Base-by-base conservation (phyloP, 768 basidiomycete genomes). In the Mycena rosella region DNA sequence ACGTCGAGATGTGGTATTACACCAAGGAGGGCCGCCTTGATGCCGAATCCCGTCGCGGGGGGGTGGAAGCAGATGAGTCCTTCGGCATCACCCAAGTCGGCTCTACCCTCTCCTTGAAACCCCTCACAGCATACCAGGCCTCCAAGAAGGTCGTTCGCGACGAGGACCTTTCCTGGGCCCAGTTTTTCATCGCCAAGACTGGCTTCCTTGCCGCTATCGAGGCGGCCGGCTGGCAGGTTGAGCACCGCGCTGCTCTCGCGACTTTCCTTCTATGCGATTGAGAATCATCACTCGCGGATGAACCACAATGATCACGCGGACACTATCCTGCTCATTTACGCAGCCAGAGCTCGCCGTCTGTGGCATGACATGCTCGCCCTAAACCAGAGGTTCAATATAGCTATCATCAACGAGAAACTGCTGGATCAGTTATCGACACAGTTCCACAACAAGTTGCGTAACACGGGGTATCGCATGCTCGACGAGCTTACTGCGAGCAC, bases 101-200 rank as follows among this genome's bases (percentile, higher is more conserved):
- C 1, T 34, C 74, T 10, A 24, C 63, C 0, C 42, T 76, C 0
- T 40, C 68, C 0, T 40, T 77, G 0, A 26, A 61, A 2, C 73
- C 74, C 0, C 34, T 70, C 0, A 53, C 75, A 2, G 60, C 74
- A 0, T 54, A 70, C 55, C 68, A 69, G 20, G 67, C 75, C 0
- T 78, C 75, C 1, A 42, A 24, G 9, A 58, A 69, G 5, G 71
- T 51, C 0, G 29, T 68, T 0, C 44, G n/a, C 0, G 74, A 78
- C 63, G 62, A 70, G 0, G 48, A 74, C 0, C 69, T 78, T 14
- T n/a, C 68, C 3, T 74, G 74, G 62, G 13, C 22, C 0, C 71
- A 78, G 6, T 69, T 78, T 22, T 36, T 69, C 0, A 44, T 72
- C 0, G 78, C 68, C 0, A 73, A 72, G 9, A 69, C 65, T 8